Evolutionary conservation across 2,329 filamentous ascomycete genomes (phyloP), one percentile per base, ranked within the genome.

Genomic region (Penicillium nordicum): DNA sequence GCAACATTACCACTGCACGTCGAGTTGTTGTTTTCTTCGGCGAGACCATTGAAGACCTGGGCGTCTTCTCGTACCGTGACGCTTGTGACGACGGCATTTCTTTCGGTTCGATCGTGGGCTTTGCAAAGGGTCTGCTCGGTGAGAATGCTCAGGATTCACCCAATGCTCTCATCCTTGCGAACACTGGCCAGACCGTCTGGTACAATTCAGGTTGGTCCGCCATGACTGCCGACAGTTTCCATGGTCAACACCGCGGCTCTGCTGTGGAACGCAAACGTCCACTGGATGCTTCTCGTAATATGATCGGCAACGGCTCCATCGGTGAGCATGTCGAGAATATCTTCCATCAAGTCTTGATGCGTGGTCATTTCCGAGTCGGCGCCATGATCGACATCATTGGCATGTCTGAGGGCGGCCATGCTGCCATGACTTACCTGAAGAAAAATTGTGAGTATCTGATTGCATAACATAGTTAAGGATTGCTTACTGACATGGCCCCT

Each of bases 111-210:
- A 80, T 87, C 40, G 75, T 93, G 30, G 81, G 85, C 11, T 77
- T 93, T 55, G 81, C 88, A 25, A 76, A 77, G 47, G 72, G 76
- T 23, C 68, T 83, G 14, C 71, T 78, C 36, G 52, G 53, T 3
- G 49, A 58, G 2, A 38, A 50, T 40, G 51, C 37, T 43, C 49
- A 49, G 37, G 53, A 57, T 36, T 37, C 53, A 74, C 78, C 21
- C 29, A 54, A 67, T 0, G 63, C 70, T 3, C 76, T 97, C 54
- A 75, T 97, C 29, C 77, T 96, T 27, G 84, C 90, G 44, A 97
- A 96, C 69, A 79, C 85, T 4, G 90, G 90, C 5, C 86, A 95
- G 74, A 77, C 89, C 18, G 78, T 87, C 65, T 97, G 90, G 86
- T 90, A 88, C 71, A 84, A 88, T 40, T 80, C 83, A 50, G 80